Conservation (phyloP, 805 yeast species). For the Lipomyces mesembrius region DNA sequence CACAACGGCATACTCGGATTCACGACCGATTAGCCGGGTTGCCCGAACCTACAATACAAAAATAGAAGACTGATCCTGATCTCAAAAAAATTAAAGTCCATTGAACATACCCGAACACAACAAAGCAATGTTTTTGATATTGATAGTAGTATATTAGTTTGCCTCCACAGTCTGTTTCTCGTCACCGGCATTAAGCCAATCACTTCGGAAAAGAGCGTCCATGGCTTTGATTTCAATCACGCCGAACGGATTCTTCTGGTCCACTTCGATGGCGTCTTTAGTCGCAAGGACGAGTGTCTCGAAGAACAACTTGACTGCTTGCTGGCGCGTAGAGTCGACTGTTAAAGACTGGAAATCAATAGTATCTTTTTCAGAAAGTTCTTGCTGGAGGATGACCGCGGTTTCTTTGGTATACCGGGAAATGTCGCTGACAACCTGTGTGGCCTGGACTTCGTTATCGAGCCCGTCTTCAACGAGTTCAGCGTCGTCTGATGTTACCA, state of each 20-base stretch:
- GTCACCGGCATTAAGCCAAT: constrained; percentile 20
- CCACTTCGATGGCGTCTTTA: constrained; percentile 65
- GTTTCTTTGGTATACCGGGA: constrained; percentile 54
- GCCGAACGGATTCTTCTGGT: constrained; percentile 65
- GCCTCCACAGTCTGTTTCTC: constrained; percentile 2
- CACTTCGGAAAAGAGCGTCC: constrained; percentile 47
- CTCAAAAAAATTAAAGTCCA: neutral
- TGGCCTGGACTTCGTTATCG: constrained; percentile 18
- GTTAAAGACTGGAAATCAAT: constrained; percentile 43
- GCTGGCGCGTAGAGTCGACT: constrained; percentile 49
- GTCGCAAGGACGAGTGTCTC: constrained; percentile 83
- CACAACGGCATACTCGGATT: neutral
- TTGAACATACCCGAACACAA: neutral
- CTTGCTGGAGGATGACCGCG: constrained; percentile 53
- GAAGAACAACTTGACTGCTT: constrained; percentile 76
- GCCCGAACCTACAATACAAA: neutral
- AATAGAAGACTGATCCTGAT: neutral
- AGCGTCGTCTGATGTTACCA: constrained; percentile 11
- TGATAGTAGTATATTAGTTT: neutral
- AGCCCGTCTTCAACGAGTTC: constrained; percentile 15
- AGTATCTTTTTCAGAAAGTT: constrained; percentile 41
- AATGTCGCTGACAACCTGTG: constrained; percentile 41
- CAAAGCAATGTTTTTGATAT: neutral
- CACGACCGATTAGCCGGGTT: neutral
- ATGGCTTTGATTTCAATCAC: constrained; percentile 59